phyloP scores from a whole-genome alignment of 352 stramenopile species.

The Aphanomyces invadans region DNA sequence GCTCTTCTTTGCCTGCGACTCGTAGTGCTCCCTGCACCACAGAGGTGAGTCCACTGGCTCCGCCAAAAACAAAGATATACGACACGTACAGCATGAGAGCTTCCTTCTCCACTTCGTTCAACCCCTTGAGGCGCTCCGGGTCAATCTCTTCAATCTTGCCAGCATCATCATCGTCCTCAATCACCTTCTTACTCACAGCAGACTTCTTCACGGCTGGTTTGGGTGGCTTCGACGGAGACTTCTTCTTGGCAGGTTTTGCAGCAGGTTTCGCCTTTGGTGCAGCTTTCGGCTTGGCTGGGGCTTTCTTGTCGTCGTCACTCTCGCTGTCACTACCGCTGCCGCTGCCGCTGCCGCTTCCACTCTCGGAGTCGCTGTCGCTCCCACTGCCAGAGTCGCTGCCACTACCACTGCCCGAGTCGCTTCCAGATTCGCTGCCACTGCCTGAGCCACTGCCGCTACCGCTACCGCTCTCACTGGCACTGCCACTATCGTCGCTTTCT shows the following conservation, averaged over 20 bases:
- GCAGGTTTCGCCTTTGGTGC: slow-evolving; percentile 27
- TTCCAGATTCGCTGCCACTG: slow-evolving; percentile 24
- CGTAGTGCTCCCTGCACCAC: slow-evolving; percentile 59
- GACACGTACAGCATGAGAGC: slow-evolving; percentile 63
- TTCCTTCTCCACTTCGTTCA: slow-evolving; percentile 84
- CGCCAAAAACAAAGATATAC: background rate
- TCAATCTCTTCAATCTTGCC: slow-evolving; percentile 31
- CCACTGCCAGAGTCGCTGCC: slow-evolving; percentile 24
- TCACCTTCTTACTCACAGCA: slow-evolving; percentile 4
- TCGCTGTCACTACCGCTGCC: slow-evolving; percentile 20
- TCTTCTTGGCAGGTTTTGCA: slow-evolving; percentile 27
- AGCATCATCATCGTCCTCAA: slow-evolving; percentile 16
- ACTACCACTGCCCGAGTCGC: slow-evolving; percentile 32
- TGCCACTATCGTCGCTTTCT: slow-evolving; percentile 20
- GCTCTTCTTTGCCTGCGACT: slow-evolving; percentile 69
- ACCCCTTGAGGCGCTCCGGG: slow-evolving; percentile 34
- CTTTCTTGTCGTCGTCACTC: slow-evolving; percentile 32
- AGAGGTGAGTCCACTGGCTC: background rate
- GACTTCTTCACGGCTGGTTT: slow-evolving; percentile 34
- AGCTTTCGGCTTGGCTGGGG: slow-evolving; percentile 32
- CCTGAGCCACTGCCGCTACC: slow-evolving; percentile 31
- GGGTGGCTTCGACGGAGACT: slow-evolving; percentile 20
- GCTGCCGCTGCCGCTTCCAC: slow-evolving; percentile 29
- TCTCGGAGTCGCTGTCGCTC: slow-evolving; percentile 30
- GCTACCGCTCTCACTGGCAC: slow-evolving; percentile 25